Evolutionary conservation across 139 green algal species (phyloP).

Genomic region (Spirogloea muscicola): DNA sequence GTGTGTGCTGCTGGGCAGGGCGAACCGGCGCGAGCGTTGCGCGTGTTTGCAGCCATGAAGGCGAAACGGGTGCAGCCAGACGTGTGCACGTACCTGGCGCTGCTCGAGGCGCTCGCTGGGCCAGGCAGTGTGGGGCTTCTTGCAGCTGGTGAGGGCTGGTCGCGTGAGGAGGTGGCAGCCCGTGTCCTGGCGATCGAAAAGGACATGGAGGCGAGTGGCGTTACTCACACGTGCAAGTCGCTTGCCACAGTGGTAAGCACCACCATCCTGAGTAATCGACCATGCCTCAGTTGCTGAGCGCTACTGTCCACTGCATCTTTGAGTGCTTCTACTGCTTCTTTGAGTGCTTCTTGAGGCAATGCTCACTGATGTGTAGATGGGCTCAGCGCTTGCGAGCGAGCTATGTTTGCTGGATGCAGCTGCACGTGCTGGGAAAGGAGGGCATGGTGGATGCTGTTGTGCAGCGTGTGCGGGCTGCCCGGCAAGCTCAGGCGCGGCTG

Average conservation of each 20-base stretch:
- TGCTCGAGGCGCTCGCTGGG: neutral
- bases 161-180: neutral
- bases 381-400: no score
- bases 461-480: neutral
- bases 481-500: neutral
- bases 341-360: no score
- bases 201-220: neutral
- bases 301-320: no score
- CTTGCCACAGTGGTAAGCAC: constrained; percentile 2
- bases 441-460: neutral
- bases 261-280: no score
- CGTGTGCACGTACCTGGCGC: constrained; percentile 5
- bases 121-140: neutral
- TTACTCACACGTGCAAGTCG: neutral
- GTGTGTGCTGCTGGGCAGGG: neutral
- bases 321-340: no score
- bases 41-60: neutral
- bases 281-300: no score
- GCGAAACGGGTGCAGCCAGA: neutral
- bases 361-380: no score
- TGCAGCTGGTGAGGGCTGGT: neutral
- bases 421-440: constrained; percentile 1
- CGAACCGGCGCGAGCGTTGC: neutral
- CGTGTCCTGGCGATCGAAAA: neutral
- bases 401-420: neutral